A percentile compares a stretch with the other conserved stretches of the same genome.
Conservation (phyloP, 106 monocot species). For the Agapanthus africanus region DNA sequence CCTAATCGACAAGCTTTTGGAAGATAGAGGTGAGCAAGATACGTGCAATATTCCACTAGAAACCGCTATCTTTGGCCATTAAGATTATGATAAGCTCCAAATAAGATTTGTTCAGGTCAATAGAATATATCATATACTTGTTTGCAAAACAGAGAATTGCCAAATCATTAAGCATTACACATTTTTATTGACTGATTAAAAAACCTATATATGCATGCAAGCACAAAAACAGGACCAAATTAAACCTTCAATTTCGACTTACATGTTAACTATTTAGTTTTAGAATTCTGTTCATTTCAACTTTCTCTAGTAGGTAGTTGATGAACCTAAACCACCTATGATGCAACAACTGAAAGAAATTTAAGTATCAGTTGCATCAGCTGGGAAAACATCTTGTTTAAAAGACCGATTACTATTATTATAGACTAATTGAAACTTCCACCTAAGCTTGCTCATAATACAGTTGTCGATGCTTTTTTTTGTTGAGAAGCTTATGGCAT, state of each 20-base stretch:
- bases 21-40: slow-evolving; percentile 45
- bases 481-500: background rate
- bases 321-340: background rate
- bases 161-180: background rate
- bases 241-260: background rate
- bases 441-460: too few relatives aligned
- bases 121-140: background rate
- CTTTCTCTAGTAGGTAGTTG: background rate
- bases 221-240: background rate
- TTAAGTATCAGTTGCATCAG: background rate
- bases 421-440: background rate
- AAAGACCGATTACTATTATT: background rate
- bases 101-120: too few relatives aligned
- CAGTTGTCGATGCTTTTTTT: background rate
- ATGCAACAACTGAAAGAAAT: background rate
- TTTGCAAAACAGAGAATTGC: background rate
- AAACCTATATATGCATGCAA: background rate
- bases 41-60: too few relatives aligned
- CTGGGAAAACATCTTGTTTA: background rate
- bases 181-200: background rate
- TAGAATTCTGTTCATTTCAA: background rate
- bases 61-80: too few relatives aligned
- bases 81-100: too few relatives aligned
- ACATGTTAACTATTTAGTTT: too few relatives aligned
- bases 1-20: slow-evolving; percentile 53